A percentile compares a stretch with the other conserved stretches of the same genome.
These are phyloP conservation scores for Arachnomyces sp. DNA, from an alignment of 2,329 filamentous ascomycete species.

Conservation along the genomic window DNA sequence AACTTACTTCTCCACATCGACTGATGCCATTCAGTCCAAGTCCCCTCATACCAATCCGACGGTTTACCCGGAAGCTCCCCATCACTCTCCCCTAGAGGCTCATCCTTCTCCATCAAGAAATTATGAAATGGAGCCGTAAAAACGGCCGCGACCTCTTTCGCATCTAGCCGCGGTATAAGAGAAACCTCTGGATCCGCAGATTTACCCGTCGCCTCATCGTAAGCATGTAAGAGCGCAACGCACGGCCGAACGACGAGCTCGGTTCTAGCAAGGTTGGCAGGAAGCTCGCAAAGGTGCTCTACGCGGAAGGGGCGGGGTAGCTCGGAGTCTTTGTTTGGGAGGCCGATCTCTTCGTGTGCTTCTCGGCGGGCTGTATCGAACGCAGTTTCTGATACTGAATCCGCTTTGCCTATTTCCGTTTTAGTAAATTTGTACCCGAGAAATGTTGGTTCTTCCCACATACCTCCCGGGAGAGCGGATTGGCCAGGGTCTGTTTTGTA, in stretches of 20 bases:
- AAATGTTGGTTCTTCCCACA: constrained; percentile 20
- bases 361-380: constrained; percentile 82
- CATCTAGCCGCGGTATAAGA: constrained; percentile 73
- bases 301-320: constrained; percentile 72
- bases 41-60: constrained; percentile 74
- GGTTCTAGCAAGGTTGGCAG: constrained; percentile 64
- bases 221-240: constrained; percentile 66
- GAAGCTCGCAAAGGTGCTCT: constrained; percentile 79
- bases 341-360: constrained; percentile 86
- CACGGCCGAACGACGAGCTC: constrained; percentile 67
- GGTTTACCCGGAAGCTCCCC: constrained; percentile 35
- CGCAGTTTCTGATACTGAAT: constrained; percentile 46
- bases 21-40: constrained; percentile 72
- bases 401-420: constrained; percentile 43
- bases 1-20: constrained; percentile 57
- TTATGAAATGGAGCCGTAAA: constrained; percentile 84
- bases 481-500: constrained; percentile 57
- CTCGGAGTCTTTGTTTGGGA: constrained; percentile 55
- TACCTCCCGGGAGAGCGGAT: constrained; percentile 77
- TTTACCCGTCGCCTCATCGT: constrained; percentile 36
- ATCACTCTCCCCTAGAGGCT: constrained; percentile 36
- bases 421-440: neutral
- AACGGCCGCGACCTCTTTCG: constrained; percentile 84
- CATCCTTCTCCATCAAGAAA: constrained; percentile 59
- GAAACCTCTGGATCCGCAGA: constrained; percentile 54